Conservation (phyloP, 2,329 filamentous ascomycete genomes). For the Cladosporium sp. region DNA sequence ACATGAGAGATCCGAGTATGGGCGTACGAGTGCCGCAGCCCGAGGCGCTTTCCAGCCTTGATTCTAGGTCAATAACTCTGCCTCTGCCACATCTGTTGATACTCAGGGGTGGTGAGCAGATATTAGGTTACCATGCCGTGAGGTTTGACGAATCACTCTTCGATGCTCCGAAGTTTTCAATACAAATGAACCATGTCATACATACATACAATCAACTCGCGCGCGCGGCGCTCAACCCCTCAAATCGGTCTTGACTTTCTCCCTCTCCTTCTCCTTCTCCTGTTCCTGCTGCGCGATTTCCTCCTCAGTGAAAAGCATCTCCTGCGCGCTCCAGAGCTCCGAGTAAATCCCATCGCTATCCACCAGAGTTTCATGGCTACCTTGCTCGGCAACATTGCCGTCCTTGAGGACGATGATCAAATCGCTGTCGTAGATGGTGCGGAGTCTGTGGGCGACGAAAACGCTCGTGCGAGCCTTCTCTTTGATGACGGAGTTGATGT, state of each 20-base stretch:
- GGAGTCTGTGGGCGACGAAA: constrained; percentile 86
- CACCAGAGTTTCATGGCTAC: constrained; percentile 80
- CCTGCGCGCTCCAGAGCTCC: constrained; percentile 70
- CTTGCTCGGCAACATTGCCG: constrained; percentile 80
- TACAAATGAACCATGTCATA: too few species aligned
- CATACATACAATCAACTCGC: too few species aligned
- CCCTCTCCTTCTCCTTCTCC: constrained; percentile 15
- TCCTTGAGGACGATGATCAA: constrained; percentile 85
- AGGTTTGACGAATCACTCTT: too few species aligned
- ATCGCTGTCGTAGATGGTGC: constrained; percentile 89
- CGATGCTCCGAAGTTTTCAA: too few species aligned
- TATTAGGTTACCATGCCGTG: too few species aligned
- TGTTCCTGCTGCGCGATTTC: constrained; percentile 17
- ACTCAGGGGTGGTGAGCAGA: too few species aligned
- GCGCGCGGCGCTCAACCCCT: background rate
- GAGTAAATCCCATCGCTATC: constrained; percentile 76
- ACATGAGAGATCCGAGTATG: too few species aligned
- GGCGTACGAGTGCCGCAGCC: too few species aligned
- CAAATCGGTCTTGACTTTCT: constrained; percentile 14
- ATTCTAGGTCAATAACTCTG: too few species aligned
- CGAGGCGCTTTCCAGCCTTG: too few species aligned
- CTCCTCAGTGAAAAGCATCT: constrained; percentile 35
- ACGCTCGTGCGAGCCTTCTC: constrained; percentile 88
- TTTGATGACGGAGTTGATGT: constrained; percentile 87
- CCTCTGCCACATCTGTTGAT: too few species aligned